Evolutionary conservation across 768 basidiomycete species (phyloP), one percentile per base, ranked within the genome.

Genomic region (Scleroderma citrinum): DNA sequence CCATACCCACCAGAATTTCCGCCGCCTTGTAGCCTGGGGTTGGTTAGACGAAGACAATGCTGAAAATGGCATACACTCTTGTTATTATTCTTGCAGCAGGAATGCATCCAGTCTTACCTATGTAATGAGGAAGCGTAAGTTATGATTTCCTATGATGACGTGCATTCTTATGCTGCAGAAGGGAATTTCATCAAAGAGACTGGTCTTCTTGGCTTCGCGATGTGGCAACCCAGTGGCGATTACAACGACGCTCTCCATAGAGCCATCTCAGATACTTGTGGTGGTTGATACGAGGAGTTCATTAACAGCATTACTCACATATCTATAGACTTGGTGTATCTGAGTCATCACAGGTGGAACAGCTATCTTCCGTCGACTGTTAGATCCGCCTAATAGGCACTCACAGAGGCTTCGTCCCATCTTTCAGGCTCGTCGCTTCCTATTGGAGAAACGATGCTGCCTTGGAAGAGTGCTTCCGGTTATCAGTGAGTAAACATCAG

Each of bases 161-260:
- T 76, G 2, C 56, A 62, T 26, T 83, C 86, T 1, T 86, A 82
- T 55, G 64, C 58, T 34, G 73, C 71, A 45, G 87, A 87, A 67
- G 86, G 85, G 7, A 55, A 60, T 3, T 87, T 74, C 60, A 82
- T 87, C 57, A 72, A 73, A 44, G 50, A 62, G 13, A 63, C 64
- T 11, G 76, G 76, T 6, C 65, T 89, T n/a, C 70, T 67, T 49
- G 87, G 86, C 3, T 87, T 87, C 62, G 69, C 80, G 1, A 77
- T 83, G 65, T 87, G 85, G 85, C 82, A 87, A 59, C 76, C 82
- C 40, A 82, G 77, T 26, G 82, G 82, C 4, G 87, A 87, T 59
- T 73, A 66, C 44, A 54, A 80, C 17, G 72, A 87, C 56, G 71
- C 76, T 17, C 69, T 88, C 40, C 68, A 87, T 3, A 71, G 84